Evolutionary conservation across 345 rosid genomes (phyloP).

Genomic region (Melaleuca alternifolia): DNA sequence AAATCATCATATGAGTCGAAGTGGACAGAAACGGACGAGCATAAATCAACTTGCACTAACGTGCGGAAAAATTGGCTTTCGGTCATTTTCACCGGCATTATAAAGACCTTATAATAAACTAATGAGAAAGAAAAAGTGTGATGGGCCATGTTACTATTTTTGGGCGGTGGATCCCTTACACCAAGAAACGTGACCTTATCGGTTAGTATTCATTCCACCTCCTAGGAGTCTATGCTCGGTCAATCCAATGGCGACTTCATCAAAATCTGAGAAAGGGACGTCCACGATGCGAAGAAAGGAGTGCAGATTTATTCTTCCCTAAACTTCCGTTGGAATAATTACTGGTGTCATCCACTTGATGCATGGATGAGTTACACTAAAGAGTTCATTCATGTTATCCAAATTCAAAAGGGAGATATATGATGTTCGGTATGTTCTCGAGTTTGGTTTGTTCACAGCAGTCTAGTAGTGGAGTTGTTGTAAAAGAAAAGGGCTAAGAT

Average conservation of each 20-base stretch:
- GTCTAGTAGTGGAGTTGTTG: neutral
- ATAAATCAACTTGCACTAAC: neutral
- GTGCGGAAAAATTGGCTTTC: neutral
- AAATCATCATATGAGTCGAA: neutral
- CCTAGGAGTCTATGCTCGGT: neutral
- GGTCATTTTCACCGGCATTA: neutral
- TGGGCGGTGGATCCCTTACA: neutral
- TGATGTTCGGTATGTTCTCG: neutral
- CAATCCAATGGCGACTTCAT: neutral
- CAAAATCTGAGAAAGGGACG: neutral
- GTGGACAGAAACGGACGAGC: neutral
- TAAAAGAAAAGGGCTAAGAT: neutral
- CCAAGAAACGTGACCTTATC: neutral
- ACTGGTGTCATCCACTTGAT: neutral
- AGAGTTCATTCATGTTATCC: neutral
- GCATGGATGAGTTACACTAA: neutral
- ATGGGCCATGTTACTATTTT: neutral
- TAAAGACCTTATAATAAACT: neutral
- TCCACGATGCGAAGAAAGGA: neutral
- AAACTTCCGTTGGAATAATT: neutral
- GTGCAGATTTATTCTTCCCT: neutral
- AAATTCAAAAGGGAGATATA: neutral
- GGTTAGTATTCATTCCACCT: neutral
- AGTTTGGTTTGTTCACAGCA: neutral
- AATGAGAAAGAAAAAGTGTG: neutral